phyloP scores from a whole-genome alignment of 2,329 filamentous ascomycete genomes.

The Metarhizium anisopliae region DNA sequence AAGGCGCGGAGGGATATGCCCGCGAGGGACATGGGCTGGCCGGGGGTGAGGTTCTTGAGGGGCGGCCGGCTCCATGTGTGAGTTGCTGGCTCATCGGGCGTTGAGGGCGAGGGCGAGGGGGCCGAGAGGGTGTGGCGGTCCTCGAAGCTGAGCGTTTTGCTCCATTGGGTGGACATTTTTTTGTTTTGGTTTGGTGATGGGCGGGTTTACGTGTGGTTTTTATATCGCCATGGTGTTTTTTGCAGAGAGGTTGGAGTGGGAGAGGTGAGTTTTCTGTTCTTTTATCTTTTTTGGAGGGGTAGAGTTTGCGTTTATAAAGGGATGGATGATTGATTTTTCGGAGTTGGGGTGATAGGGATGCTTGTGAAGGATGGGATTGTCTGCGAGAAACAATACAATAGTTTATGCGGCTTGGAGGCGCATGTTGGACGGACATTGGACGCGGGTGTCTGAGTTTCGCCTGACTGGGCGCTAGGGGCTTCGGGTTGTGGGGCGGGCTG shows the following conservation, averaged over 20 bases:
- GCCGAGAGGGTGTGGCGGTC: not conserved
- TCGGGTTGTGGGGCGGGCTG: not conserved
- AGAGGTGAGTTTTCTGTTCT: not conserved
- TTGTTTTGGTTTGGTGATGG: not conserved
- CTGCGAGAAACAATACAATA: not conserved
- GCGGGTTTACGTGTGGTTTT: not conserved
- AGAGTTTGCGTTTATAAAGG: not conserved
- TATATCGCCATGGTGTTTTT: not conserved
- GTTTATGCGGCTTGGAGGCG: not conserved
- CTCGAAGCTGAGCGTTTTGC: not conserved
- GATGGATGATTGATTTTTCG: too few species aligned
- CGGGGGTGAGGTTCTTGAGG: constrained; percentile 25
- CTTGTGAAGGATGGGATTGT: not conserved
- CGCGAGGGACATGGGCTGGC: constrained; percentile 46
- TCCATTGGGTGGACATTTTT: not conserved
- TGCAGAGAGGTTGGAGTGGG: not conserved
- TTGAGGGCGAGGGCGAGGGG: constrained; percentile 4
- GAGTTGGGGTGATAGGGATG: not conserved
- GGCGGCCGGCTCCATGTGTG: not conserved
- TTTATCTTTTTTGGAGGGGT: too few species aligned
- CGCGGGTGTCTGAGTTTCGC: not conserved
- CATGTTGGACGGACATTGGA: not conserved
- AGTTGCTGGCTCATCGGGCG: constrained; percentile 7
- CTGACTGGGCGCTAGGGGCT: not conserved
- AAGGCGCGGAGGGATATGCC: constrained; percentile 52